phyloP scores from a whole-genome alignment of 257 asterid species.

The Marsdenia floribunda region DNA sequence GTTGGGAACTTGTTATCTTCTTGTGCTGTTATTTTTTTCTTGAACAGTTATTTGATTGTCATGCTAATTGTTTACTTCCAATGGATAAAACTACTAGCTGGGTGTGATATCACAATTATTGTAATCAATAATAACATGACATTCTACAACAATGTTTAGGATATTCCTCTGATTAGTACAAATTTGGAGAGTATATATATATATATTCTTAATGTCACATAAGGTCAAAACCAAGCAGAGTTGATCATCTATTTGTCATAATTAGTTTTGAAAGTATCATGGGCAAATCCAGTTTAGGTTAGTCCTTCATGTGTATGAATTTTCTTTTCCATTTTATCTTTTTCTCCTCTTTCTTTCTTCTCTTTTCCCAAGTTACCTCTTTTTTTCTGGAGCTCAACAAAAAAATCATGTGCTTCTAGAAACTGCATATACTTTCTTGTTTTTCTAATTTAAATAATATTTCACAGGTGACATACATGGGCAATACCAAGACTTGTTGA shows the following conservation, averaged over 20 bases:
- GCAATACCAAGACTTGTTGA: constrained; percentile 66
- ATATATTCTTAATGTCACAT: neutral
- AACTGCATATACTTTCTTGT: too few relatives aligned
- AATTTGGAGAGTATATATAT: neutral
- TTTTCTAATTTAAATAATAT: constrained; percentile 4
- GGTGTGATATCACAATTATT: neutral
- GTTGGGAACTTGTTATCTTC: neutral
- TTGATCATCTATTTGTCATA: neutral
- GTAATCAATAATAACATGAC: neutral
- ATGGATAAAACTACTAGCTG: neutral
- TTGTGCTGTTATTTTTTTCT: neutral
- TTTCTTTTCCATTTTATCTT: neutral
- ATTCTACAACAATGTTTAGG: neutral
- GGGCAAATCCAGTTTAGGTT: too few relatives aligned
- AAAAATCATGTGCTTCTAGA: too few relatives aligned
- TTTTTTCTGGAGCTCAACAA: too few relatives aligned
- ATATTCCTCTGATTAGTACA: neutral
- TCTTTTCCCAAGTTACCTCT: neutral
- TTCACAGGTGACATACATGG: constrained; percentile 77
- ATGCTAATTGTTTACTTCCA: neutral
- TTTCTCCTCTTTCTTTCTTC: neutral
- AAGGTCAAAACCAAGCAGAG: neutral
- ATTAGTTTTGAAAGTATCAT: neutral
- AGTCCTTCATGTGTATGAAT: neutral
- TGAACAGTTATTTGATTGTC: neutral